phyloP scores from a whole-genome alignment of 768 basidiomycete genomes.

The Trametes cubensis region DNA sequence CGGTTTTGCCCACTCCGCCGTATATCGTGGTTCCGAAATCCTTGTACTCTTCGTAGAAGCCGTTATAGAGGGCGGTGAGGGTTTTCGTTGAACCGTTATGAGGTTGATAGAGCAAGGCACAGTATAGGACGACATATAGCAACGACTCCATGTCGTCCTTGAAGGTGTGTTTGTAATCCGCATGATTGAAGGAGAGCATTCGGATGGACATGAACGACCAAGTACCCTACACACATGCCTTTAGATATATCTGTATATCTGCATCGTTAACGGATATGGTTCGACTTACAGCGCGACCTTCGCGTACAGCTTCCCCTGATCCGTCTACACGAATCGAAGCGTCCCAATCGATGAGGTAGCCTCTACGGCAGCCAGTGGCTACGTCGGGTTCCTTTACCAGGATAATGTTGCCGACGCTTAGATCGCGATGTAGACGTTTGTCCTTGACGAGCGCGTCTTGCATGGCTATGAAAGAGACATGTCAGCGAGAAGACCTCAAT shows the following conservation, averaged over 20 bases:
- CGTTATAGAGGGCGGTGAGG: not conserved
- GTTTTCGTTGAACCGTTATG: not conserved
- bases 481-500: too few species aligned
- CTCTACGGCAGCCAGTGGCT: not conserved
- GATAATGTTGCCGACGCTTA: conserved; percentile 12
- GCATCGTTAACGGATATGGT: too few species aligned
- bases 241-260: too few species aligned
- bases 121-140: conserved; percentile 16
- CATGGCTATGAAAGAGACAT: conserved; percentile 2
- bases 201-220: too few species aligned
- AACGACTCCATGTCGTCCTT: conserved; percentile 23
- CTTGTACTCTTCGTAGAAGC: not conserved
- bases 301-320: not conserved
- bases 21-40: not conserved
- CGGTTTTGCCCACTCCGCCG: not conserved
- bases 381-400: not conserved
- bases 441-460: conserved; percentile 4
- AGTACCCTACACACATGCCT: too few species aligned
- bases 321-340: not conserved
- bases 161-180: conserved; percentile 4
- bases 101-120: conserved; percentile 5
- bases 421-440: conserved; percentile 2
- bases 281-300: not conserved
- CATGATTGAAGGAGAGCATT: not conserved
- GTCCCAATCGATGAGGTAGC: conserved; percentile 20